Base-by-base conservation (phyloP, 73 alveolate species). In the Paramecium bursaria region DNA sequence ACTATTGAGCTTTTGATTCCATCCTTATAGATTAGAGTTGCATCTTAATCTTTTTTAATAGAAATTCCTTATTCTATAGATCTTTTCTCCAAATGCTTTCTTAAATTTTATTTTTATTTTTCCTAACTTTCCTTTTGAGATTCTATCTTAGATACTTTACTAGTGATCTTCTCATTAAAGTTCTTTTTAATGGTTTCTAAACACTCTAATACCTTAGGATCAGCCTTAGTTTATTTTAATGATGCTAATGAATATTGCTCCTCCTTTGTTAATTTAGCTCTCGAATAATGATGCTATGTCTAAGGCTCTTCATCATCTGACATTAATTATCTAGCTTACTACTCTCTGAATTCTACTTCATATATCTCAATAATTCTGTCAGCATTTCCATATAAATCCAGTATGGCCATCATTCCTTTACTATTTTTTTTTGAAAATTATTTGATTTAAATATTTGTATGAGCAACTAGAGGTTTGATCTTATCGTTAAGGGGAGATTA, bases 301-400 rank as follows among this genome's bases (percentile, higher is more conserved):
- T 17, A 23, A 30, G 57, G 77, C 17, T 75, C 88, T 17, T 55
- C 88, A 29, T 75, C 74, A 0, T 46, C 50, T 48, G 74, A 57
- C n/a, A 21, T 54, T 10, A 73, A 21, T 79, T 54, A 29, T 23
- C 85, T 79, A 35, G 75, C 89, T 53, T 79, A 44, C 73, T 79
- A 51, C 85, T 87, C 86, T 13, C 55, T 51, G 46, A 61, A 48
- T 39, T 48, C 88, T 25, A 50, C 85, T 26, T 86, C 87, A 46
- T 85, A 67, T 23, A 51, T 46, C 29, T 87, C 92, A 48, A 90
- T 46, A 5, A 89, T 50, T 9, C 79, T 50, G 11, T 90, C 92
- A 2, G 96, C 92, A 60, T 92, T 95, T 0, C 98, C 97, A 86
- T 87, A 88, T 85, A 86, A 87, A 21, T 77, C 91, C n/a, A 94